phyloP scores from a whole-genome alignment of 345 rosid species.

The Citrus reticulata region DNA sequence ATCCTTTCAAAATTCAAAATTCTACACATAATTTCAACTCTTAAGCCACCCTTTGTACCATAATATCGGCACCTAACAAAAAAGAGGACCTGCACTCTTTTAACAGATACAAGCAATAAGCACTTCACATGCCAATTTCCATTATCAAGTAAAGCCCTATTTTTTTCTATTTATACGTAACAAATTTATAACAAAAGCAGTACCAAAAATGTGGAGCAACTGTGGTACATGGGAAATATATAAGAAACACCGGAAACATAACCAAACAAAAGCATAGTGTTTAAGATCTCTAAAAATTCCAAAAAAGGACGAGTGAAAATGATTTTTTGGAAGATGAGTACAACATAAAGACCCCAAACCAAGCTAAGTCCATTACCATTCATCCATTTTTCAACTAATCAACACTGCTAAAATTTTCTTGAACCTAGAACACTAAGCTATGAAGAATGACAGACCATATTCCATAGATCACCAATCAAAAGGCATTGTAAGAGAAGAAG shows the following conservation, averaged over 20 bases:
- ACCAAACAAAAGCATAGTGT: neutral
- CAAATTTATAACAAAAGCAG: neutral
- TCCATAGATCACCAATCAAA: neutral
- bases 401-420: neutral
- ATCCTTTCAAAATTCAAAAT: neutral
- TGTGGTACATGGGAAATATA: neutral
- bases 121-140: neutral
- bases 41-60: neutral
- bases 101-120: neutral
- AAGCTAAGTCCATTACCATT: neutral
- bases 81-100: no score
- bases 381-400: neutral
- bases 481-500: neutral
- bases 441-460: neutral
- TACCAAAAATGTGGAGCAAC: neutral
- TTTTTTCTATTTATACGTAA: no score
- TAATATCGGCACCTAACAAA: neutral
- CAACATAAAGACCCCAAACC: no score
- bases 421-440: neutral
- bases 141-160: no score
- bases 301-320: no score
- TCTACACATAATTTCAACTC: neutral
- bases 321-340: no score
- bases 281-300: no score
- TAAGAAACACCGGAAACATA: neutral